Percentiles rank a stretch among this genome's conserved stretches.
These are phyloP conservation scores for Neurospora sp. DNA, from an alignment of 495 filamentous ascomycete species.

Conservation along the genomic window DNA sequence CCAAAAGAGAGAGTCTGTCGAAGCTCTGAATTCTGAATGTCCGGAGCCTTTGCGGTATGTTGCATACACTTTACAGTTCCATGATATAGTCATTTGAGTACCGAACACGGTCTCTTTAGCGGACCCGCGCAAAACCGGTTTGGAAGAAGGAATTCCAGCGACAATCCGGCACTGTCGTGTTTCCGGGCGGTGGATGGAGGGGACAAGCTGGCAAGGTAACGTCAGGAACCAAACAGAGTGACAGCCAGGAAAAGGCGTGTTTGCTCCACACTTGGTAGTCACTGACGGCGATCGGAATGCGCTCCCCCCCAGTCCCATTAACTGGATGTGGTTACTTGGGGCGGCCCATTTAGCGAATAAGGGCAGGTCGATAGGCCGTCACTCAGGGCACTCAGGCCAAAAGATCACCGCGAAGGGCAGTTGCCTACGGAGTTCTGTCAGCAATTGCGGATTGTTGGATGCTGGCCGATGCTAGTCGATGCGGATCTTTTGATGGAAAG, in stretches of 20 bases:
- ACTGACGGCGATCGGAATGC: background rate
- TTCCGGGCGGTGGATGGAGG: background rate
- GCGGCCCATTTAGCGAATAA: background rate
- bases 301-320: background rate
- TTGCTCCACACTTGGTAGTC: background rate
- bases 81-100: too few species aligned
- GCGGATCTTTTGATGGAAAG: background rate
- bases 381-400: background rate
- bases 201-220: background rate
- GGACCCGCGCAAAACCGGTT: background rate
- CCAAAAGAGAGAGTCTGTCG: too few species aligned
- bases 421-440: background rate
- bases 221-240: background rate
- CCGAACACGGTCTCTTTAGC: too few species aligned
- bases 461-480: background rate
- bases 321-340: background rate
- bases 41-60: too few species aligned
- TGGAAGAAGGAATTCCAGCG: background rate
- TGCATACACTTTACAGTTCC: too few species aligned
- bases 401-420: background rate
- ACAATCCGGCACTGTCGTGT: background rate
- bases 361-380: background rate
- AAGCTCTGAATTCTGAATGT: too few species aligned
- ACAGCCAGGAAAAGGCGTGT: background rate
- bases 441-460: background rate